These are phyloP conservation scores for Aspergillus uvarum DNA, from an alignment of 2,329 filamentous ascomycete genomes.

Conservation along the genomic window DNA sequence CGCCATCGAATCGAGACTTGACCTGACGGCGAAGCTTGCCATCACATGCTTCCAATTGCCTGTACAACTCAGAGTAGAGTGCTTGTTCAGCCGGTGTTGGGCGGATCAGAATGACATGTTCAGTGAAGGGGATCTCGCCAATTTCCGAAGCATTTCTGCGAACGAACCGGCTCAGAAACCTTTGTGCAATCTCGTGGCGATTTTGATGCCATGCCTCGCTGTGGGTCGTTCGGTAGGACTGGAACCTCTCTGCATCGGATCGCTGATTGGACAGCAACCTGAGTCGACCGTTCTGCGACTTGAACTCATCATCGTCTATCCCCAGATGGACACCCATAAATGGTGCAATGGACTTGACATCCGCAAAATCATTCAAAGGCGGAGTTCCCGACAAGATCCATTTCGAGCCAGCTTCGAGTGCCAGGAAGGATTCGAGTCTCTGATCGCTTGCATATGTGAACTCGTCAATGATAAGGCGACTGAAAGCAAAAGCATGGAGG, in stretches of 20 bases:
- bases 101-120: conserved; percentile 46
- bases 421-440: conserved; percentile 45
- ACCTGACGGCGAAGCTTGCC: conserved; percentile 41
- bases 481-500: conserved; percentile 62
- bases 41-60: conserved; percentile 53
- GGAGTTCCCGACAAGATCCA: conserved; percentile 68
- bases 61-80: conserved; percentile 57
- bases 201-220: conserved; percentile 54
- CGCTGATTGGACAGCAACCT: conserved; percentile 28
- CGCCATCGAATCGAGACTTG: conserved; percentile 26
- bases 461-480: conserved; percentile 63
- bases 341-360: conserved; percentile 59
- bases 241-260: conserved; percentile 55
- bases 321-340: conserved; percentile 58
- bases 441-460: conserved; percentile 57
- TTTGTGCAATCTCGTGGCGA: conserved; percentile 54
- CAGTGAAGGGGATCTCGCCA: conserved; percentile 46
- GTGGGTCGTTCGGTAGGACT: conserved; percentile 50
- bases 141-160: conserved; percentile 49
- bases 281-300: conserved; percentile 48
- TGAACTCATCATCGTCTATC: conserved; percentile 50
- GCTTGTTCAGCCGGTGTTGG: conserved; percentile 51
- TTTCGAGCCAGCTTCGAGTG: conserved; percentile 51
- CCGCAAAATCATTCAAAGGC: conserved; percentile 56
- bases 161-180: conserved; percentile 56